Percentiles rank a stretch among this genome's conserved stretches.
Conservation (phyloP, 1,139 yeast genomes). For the Nakaseomyces sp. region DNA sequence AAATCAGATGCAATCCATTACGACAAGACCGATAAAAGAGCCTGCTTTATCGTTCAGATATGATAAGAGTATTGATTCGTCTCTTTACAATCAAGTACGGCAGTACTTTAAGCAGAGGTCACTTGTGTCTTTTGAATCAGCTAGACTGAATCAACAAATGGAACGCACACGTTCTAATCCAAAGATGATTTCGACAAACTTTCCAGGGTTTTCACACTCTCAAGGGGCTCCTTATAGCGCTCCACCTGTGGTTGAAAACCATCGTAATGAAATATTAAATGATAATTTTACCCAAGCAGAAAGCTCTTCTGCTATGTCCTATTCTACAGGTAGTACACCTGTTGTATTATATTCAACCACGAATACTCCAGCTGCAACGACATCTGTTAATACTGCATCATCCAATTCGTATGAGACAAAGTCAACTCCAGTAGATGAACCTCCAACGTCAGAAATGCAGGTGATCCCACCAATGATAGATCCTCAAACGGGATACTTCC, state of each 20-base stretch:
- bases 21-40: slow-evolving; percentile 51
- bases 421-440: background rate
- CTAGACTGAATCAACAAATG: background rate
- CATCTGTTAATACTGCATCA: background rate
- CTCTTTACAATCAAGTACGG: slow-evolving; percentile 25
- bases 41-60: slow-evolving; percentile 57
- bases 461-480: background rate
- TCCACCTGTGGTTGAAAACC: background rate
- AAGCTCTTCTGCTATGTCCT: background rate
- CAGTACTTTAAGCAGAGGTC: slow-evolving; percentile 1
- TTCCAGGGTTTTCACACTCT: background rate
- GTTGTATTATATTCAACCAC: background rate
- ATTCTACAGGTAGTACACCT: slow-evolving; percentile 1
- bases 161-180: background rate
- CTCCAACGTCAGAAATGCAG: background rate
- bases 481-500: background rate
- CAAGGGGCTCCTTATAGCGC: background rate
- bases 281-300: background rate
- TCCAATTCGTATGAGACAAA: background rate
- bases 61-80: slow-evolving; percentile 25
- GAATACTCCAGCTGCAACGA: background rate
- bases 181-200: background rate
- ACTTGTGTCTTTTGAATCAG: background rate
- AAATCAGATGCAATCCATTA: slow-evolving; percentile 40
- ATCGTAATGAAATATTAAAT: background rate